Base-by-base conservation (phyloP, 2,329 filamentous ascomycete species). In the Ophiostoma perfectum region DNA sequence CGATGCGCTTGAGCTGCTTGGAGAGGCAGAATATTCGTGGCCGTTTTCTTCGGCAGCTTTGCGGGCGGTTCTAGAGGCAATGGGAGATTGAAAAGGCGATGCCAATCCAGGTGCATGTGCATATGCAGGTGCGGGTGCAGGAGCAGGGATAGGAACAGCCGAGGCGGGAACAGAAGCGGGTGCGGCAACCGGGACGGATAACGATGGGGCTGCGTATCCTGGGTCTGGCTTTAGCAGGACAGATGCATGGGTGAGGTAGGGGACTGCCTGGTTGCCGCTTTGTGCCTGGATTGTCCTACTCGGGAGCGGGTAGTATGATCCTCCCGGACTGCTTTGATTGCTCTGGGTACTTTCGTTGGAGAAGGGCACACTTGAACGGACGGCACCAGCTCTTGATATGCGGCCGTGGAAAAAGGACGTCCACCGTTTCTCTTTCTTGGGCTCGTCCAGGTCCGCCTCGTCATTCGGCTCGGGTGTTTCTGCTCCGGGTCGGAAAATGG, bases 321-420 rank as follows among this genome's bases (percentile, higher is more conserved):
- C 55, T 44, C 63, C 64, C 27, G 71, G 71, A 64, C 75, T 76
- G 69, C 72, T 74, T 42, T n/a, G 14, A 18, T 42, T 63, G 39
- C 60, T 18, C 8, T 18, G 71, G 64, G 75, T 76, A 69, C 71
- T 74, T 39, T 81, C 78, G 38, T 69, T 72, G 1, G 73, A 69
- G 41, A 75, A 71, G 7, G 75, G 73, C 0, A 74, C 70, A 42
- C 72, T 72, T 18, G 74, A 73, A 36, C 77, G 75, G 18, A 72
- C 71, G 16, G 72, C 69, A 27, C 73, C 67, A 6, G 75, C 69
- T 60, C 72, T 74, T 16, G 74, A 74, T 55, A 79, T 76, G 63
- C 75, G 79, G 8, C 78, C 76, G 73, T 87, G 85, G 73, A 87
- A 86, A 72, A 85, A 87, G 0, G 85, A 87, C n/a, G 79, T 79